Evolutionary conservation across 2,329 filamentous ascomycete genomes (phyloP).

Genomic region (Neurospora crassa): DNA sequence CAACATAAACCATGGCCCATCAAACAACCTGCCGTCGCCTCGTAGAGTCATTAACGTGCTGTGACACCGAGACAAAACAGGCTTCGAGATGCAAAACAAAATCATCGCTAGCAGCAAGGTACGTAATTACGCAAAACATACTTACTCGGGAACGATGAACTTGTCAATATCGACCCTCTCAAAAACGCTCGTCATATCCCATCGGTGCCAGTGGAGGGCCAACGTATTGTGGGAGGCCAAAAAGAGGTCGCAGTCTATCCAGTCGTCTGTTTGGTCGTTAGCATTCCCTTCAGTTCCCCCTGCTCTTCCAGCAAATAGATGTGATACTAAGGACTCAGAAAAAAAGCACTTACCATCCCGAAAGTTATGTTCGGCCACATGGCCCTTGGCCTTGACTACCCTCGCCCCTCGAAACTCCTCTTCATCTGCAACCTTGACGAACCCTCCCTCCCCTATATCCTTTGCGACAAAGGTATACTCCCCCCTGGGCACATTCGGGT

Average conservation of each 20-base stretch:
- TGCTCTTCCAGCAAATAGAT: not conserved
- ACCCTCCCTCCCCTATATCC: constrained; percentile 61
- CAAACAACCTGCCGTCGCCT: not conserved
- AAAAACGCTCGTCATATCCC: constrained; percentile 51
- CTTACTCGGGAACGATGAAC: constrained; percentile 22
- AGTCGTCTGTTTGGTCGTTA: constrained; percentile 50
- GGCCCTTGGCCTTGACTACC: constrained; percentile 64
- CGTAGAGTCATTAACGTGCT: not conserved
- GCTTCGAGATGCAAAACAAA: not conserved
- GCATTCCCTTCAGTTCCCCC: not conserved
- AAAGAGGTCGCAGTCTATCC: constrained; percentile 66
- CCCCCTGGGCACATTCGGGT: constrained; percentile 80
- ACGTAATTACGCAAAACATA: not conserved
- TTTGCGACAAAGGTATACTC: constrained; percentile 73
- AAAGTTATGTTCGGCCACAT: constrained; percentile 69
- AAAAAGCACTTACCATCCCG: constrained; percentile 47
- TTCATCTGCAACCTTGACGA: constrained; percentile 55
- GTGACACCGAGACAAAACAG: not conserved
- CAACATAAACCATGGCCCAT: not conserved
- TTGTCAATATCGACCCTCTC: constrained; percentile 49
- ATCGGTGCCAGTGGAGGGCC: constrained; percentile 71
- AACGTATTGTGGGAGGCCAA: constrained; percentile 67
- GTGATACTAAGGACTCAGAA: not conserved
- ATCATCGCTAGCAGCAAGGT: not conserved
- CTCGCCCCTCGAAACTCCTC: constrained; percentile 63